Conservation (phyloP, 139 green algal genomes). For the Microglena sp. region DNA sequence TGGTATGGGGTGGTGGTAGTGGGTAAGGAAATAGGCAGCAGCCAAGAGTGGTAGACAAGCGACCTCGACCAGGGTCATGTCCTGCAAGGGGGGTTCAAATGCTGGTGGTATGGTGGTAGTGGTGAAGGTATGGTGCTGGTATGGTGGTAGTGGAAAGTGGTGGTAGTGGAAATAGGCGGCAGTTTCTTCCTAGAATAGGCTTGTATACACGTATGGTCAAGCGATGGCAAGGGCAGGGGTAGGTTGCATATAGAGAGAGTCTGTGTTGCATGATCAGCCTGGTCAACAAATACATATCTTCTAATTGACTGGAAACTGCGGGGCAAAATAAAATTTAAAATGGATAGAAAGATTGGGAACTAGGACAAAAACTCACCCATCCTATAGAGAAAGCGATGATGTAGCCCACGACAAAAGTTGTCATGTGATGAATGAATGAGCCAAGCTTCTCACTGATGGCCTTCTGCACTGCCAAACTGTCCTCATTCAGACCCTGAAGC, state of each 20-base stretch:
- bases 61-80: conserved; percentile 8
- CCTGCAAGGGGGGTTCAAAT: conserved; percentile 53
- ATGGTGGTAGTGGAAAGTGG: neutral
- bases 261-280: no score
- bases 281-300: no score
- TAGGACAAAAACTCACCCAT: no score
- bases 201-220: no score
- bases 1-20: neutral
- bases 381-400: conserved; percentile 4
- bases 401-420: conserved; percentile 33
- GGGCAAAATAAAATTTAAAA: no score
- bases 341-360: no score
- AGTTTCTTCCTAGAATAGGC: no score
- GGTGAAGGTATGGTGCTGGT: no score
- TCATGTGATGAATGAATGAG: conserved; percentile 46
- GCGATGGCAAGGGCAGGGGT: no score
- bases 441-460: conserved; percentile 12
- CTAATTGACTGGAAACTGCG: no score
- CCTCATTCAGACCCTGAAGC: conserved; percentile 6
- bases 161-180: neutral
- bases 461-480: neutral
- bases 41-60: conserved; percentile 8
- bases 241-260: no score
- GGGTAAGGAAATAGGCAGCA: neutral
- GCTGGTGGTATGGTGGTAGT: no score